Conservation (phyloP, 176 grass and related monocot genomes). For the Carex littledalei region DNA sequence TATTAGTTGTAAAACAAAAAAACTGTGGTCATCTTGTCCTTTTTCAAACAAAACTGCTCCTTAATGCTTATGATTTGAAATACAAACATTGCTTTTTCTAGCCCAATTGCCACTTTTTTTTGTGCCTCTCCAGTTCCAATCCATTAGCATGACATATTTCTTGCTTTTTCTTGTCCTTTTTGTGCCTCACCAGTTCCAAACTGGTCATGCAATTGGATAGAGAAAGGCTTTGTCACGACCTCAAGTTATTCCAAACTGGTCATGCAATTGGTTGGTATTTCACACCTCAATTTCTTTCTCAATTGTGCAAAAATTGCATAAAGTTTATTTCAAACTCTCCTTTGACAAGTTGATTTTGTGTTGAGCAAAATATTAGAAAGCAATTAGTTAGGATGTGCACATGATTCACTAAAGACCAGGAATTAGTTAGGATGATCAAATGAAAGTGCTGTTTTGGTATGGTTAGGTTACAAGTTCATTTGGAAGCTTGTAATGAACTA, state of each 20-base stretch:
- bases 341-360: neutral
- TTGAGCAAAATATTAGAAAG: too few species aligned
- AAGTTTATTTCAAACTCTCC: neutral
- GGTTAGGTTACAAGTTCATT: conserved; percentile 2
- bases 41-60: too few species aligned
- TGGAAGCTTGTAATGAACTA: neutral
- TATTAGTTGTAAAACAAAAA: too few species aligned
- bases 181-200: too few species aligned
- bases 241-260: neutral
- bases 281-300: neutral
- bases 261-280: conserved; percentile 8
- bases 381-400: neutral
- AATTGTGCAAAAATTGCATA: neutral
- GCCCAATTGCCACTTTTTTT: too few species aligned
- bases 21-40: too few species aligned
- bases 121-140: too few species aligned
- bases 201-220: neutral
- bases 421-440: conserved; percentile 7
- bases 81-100: too few species aligned
- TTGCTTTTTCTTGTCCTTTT: too few species aligned
- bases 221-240: neutral
- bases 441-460: conserved; percentile 2
- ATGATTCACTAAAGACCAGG: neutral
- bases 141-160: too few species aligned
- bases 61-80: too few species aligned